Percentiles rank a stretch among this genome's conserved stretches.
These are phyloP conservation scores for Ophiocordyceps australis DNA, from an alignment of 2,329 filamentous ascomycete species.

Conservation along the genomic window DNA sequence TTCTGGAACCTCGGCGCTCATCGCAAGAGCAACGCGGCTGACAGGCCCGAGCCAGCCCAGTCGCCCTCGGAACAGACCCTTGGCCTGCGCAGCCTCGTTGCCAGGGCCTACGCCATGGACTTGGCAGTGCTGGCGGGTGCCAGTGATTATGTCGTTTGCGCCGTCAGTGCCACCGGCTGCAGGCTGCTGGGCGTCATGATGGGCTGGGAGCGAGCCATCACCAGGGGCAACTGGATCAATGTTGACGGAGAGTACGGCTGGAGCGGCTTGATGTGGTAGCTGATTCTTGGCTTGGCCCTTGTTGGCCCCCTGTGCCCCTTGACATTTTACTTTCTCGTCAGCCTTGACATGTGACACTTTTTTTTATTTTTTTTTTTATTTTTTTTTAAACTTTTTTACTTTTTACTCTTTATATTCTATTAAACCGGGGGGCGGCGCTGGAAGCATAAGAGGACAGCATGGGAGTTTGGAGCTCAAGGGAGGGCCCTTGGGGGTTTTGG, in stretches of 20 bases:
- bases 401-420: neutral
- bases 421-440: no score
- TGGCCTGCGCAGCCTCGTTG: slow-evolving; percentile 53
- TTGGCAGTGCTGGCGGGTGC: slow-evolving; percentile 52
- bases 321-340: neutral
- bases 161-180: slow-evolving; percentile 55
- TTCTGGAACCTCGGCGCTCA: slow-evolving; percentile 58
- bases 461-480: no score
- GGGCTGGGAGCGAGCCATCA: slow-evolving; percentile 58
- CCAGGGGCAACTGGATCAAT: slow-evolving; percentile 50
- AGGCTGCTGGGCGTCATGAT: slow-evolving; percentile 68
- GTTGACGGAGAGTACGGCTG: slow-evolving; percentile 56
- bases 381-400: neutral
- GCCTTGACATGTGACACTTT: neutral
- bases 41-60: slow-evolving; percentile 8
- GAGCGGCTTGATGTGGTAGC: slow-evolving; percentile 25
- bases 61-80: slow-evolving; percentile 35
- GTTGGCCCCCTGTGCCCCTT: no score
- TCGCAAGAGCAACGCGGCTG: slow-evolving; percentile 19
- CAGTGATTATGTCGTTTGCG: slow-evolving; percentile 58
- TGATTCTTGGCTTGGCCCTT: no score
- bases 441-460: no score
- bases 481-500: no score
- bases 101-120: slow-evolving; percentile 68
- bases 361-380: slow-evolving; percentile 1